Conservation (phyloP, 169 alveolate species). For the Plasmodium knowlesi region DNA sequence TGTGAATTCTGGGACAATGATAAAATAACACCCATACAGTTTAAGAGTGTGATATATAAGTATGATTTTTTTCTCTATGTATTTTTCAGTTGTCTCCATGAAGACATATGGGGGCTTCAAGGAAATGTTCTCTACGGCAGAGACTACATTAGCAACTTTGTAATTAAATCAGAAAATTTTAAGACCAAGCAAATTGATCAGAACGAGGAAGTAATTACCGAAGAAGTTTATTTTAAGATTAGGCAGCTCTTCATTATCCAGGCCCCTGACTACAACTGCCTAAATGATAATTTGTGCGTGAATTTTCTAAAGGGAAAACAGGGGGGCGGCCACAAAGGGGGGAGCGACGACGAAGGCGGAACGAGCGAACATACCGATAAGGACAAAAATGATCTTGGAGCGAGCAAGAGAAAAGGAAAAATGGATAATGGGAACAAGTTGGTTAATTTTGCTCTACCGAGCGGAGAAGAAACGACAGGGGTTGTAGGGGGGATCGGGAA, state of each 20-base stretch:
- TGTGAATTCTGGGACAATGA: conserved; percentile 86
- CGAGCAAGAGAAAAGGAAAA: neutral
- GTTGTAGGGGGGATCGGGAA: neutral
- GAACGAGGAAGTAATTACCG: conserved; percentile 54
- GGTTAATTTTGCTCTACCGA: neutral
- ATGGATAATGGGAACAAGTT: neutral
- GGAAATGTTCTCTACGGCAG: conserved; percentile 87
- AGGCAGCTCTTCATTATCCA: conserved; percentile 70
- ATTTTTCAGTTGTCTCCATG: conserved; percentile 89
- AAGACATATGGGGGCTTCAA: conserved; percentile 90
- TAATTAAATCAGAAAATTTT: conserved; percentile 47
- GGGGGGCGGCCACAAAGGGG: neutral
- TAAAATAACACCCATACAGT: conserved; percentile 79
- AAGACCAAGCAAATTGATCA: conserved; percentile 41
- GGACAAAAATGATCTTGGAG: neutral
- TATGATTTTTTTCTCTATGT: conserved; percentile 83
- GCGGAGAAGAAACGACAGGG: neutral
- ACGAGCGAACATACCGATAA: neutral
- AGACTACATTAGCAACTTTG: conserved; percentile 64
- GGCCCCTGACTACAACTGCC: conserved; percentile 72
- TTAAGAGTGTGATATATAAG: conserved; percentile 87
- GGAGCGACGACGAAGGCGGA: neutral
- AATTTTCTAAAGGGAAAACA: conserved; percentile 17
- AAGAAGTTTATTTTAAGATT: conserved; percentile 67
- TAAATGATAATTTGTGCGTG: conserved; percentile 57